A percentile compares a stretch with the other conserved stretches of the same genome.
phyloP scores from a whole-genome alignment of 805 yeast genomes.

The Wickerhamomyces subpelliculosus region DNA sequence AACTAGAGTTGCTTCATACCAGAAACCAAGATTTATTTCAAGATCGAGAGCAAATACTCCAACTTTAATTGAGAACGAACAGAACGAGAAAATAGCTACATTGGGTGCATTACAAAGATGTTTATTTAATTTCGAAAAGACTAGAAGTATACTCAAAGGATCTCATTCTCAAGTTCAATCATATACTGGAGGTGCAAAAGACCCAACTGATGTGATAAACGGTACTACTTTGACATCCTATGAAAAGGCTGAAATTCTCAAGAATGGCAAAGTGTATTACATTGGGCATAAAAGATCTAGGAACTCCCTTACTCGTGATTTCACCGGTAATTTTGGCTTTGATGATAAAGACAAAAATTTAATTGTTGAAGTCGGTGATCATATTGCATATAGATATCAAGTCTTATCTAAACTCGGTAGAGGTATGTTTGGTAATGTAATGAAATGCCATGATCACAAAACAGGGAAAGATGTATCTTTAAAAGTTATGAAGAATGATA shows the following conservation, averaged over 20 bases:
- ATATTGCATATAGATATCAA: slow-evolving; percentile 68
- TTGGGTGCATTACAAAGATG: slow-evolving; percentile 5
- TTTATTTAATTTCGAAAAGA: slow-evolving; percentile 9
- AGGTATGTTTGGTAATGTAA: slow-evolving; percentile 81
- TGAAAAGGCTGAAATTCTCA: slow-evolving; percentile 54
- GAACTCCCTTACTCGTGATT: slow-evolving; percentile 6
- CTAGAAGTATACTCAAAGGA: slow-evolving; percentile 5
- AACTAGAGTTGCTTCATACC: not conserved
- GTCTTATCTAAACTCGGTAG: slow-evolving; percentile 54
- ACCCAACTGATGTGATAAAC: slow-evolving; percentile 3
- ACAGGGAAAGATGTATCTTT: slow-evolving; percentile 54
- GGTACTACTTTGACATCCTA: slow-evolving; percentile 34
- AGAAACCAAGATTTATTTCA: not conserved
- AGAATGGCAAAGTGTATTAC: slow-evolving; percentile 43
- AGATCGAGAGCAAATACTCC: not conserved
- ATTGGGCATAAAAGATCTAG: slow-evolving; percentile 28
- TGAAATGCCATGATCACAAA: slow-evolving; percentile 63
- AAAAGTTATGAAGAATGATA: slow-evolving; percentile 68
- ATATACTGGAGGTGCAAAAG: not conserved
- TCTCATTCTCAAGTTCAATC: no score
- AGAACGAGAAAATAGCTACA: slow-evolving; percentile 5
- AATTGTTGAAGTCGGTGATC: slow-evolving; percentile 50
- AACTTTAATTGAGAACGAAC: no score
- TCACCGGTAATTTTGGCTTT: slow-evolving; percentile 53
- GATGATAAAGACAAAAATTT: slow-evolving; percentile 68